phyloP scores from a whole-genome alignment of 169 alveolate species.

The Cryptosporidium bovis region DNA sequence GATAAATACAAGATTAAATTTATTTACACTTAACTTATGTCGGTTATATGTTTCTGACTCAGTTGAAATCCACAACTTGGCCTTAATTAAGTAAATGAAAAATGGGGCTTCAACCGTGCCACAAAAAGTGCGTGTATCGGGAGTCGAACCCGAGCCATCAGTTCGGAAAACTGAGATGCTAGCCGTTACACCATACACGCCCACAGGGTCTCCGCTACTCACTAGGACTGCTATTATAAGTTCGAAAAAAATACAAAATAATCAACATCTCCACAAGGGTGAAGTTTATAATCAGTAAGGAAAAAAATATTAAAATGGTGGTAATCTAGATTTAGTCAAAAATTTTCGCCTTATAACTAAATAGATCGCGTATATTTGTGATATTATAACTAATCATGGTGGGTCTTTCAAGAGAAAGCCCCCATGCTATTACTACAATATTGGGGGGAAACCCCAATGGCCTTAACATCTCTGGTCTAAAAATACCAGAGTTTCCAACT shows the following conservation, averaged over 20 bases:
- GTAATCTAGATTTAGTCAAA: slow-evolving; percentile 55
- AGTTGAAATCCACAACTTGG: no score
- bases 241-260: not conserved
- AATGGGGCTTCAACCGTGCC: no score
- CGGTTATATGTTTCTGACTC: no score
- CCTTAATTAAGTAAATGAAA: not conserved
- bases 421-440: slow-evolving; percentile 99
- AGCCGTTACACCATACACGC: slow-evolving; percentile 78
- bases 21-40: no score
- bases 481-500: slow-evolving; percentile 99
- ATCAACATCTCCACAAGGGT: not conserved
- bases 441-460: slow-evolving; percentile 99
- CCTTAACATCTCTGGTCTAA: slow-evolving; percentile 99
- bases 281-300: not conserved
- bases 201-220: not conserved
- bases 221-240: not conserved
- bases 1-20: no score
- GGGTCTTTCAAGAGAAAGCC: slow-evolving; percentile 98
- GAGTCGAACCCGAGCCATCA: slow-evolving; percentile 78
- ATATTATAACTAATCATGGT: slow-evolving; percentile 97
- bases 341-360: slow-evolving; percentile 91
- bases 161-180: slow-evolving; percentile 77
- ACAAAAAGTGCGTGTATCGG: slow-evolving; percentile 75
- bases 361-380: slow-evolving; percentile 95
- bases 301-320: slow-evolving; percentile 39